Evolutionary conservation across 163 green algal species (phyloP), one percentile per base, ranked within the genome.

Genomic region (Scenedesmus sp.): DNA sequence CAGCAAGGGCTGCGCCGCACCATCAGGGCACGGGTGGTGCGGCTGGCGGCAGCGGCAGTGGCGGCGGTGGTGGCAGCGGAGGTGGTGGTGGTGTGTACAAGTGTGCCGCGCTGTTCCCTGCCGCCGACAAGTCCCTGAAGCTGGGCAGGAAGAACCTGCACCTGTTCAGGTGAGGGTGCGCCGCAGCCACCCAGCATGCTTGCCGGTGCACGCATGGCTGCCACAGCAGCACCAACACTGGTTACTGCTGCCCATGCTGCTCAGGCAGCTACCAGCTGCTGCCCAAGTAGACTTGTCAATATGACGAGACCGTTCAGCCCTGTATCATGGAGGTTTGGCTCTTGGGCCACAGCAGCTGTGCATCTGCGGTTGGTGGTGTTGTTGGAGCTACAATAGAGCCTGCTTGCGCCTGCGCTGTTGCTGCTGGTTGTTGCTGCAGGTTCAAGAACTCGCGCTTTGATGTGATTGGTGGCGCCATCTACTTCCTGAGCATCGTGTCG

Each of bases 401-500:
- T 22, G n/a, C 33, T 30, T 80, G 70, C 30, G 3, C n/a, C 22
- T 81, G 2, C 33, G n/a, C 81, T n/a, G n/a, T 49, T 56, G 18
- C n/a, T 83, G n/a, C n/a, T n/a, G n/a, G 5, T 65, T 37, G 35
- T 44, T 5, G 33, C 12, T 59, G 35, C 92, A 95, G 93, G 46
- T 91, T 90, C n/a, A 94, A 95, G 83, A 94, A 95, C 88, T 95
- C 91, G 35, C 95, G 95, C 35, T 98, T 99, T 87, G 97, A 99
- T 89, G 89, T 98, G 53, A 97, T 99, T 44, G 97, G 97, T 13
- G 97, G 96, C 33, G 90, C 95, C 40, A 86, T 98, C 16, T 99
- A 99, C 94, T 99, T 97, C 94, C 92, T 98, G n/a, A 92, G 98
- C 37, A 95, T 98, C 86, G 94, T 97, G 24, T 96, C 94, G n/a